These are phyloP conservation scores for Debaryomyces sp. DNA, from an alignment of 1,139 yeast genomes.

Conservation along the genomic window DNA sequence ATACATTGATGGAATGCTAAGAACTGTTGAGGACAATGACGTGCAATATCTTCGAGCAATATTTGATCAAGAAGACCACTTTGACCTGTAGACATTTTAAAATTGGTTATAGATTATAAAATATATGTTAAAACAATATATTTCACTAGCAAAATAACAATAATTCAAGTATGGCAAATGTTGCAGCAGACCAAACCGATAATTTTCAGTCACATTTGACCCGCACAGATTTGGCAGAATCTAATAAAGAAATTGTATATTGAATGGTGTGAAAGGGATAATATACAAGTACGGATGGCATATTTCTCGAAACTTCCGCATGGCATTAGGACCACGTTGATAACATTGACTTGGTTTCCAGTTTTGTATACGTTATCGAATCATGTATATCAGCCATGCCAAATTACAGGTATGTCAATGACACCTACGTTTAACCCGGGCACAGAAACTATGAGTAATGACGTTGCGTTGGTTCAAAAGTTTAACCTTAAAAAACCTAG, in stretches of 20 bases:
- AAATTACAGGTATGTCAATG: constrained; percentile 86
- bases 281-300: constrained; percentile 1
- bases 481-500: constrained; percentile 53
- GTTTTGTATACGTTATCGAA: constrained; percentile 71
- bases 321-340: constrained; percentile 26
- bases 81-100: constrained; percentile 9
- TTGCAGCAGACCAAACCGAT: constrained; percentile 1
- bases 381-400: constrained; percentile 73
- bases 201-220: constrained; percentile 2
- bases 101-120: background rate
- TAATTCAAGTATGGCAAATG: background rate
- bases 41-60: constrained; percentile 52
- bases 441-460: constrained; percentile 50
- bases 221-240: constrained; percentile 3
- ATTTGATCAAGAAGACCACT: constrained; percentile 35
- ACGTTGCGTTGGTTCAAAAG: constrained; percentile 74
- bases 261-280: background rate
- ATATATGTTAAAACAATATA: background rate
- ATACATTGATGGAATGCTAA: constrained; percentile 68
- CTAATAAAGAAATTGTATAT: background rate
- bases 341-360: constrained; percentile 70
- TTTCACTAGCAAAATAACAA: background rate
- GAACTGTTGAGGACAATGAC: constrained; percentile 66
- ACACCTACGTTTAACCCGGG: constrained; percentile 85
- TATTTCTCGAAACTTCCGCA: constrained; percentile 6